phyloP scores from a whole-genome alignment of 192 early-diverging fungal species.

The Coemansia sp. region DNA sequence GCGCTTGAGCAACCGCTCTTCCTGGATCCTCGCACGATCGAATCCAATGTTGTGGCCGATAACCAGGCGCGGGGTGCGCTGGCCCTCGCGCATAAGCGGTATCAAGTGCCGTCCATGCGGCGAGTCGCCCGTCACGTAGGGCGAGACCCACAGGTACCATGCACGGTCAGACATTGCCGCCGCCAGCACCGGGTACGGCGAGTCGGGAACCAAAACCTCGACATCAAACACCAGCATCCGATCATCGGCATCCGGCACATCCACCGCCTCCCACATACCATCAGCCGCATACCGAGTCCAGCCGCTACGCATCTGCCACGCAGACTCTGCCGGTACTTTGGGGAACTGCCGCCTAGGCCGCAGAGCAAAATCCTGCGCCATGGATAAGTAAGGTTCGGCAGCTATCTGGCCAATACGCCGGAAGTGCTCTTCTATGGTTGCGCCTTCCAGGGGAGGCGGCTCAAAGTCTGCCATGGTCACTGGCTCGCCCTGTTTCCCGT shows the following conservation, averaged over 20 bases:
- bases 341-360: slow-evolving; percentile 29
- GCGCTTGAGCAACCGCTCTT: slow-evolving; percentile 73
- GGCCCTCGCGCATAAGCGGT: slow-evolving; percentile 56
- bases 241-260: slow-evolving; percentile 55
- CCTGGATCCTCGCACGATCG: slow-evolving; percentile 82
- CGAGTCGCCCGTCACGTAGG: slow-evolving; percentile 61
- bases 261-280: slow-evolving; percentile 41
- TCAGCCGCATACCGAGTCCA: slow-evolving; percentile 79
- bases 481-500: slow-evolving; percentile 33
- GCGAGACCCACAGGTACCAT: slow-evolving; percentile 95
- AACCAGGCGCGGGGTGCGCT: slow-evolving; percentile 53
- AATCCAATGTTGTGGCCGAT: slow-evolving; percentile 94
- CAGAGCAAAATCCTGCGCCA: slow-evolving; percentile 55
- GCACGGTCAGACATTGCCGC: slow-evolving; percentile 65
- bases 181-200: slow-evolving; percentile 79
- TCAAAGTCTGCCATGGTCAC: slow-evolving; percentile 50
- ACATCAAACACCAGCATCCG: slow-evolving; percentile 82
- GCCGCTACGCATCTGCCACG: slow-evolving; percentile 62
- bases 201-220: slow-evolving; percentile 69
- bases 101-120: slow-evolving; percentile 59
- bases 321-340: slow-evolving; percentile 34
- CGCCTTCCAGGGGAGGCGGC: slow-evolving; percentile 51
- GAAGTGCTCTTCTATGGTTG: slow-evolving; percentile 78
- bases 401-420: slow-evolving; percentile 65
- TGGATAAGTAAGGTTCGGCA: slow-evolving; percentile 56